Evolutionary conservation across 108 stramenopile genomes (phyloP).

Genomic region (Fistulifera pelliculosa): DNA sequence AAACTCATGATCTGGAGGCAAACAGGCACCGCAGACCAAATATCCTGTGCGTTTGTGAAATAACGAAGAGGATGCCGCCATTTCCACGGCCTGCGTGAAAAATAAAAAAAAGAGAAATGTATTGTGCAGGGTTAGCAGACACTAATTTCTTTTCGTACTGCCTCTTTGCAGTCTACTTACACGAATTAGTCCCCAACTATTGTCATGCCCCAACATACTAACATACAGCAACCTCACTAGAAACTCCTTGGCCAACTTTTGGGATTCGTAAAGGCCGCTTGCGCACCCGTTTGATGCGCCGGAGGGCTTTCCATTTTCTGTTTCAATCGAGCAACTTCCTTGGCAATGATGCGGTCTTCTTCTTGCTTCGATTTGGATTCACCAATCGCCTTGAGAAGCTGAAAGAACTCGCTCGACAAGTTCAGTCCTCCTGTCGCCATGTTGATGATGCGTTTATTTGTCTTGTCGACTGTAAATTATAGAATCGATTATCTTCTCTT

Average conservation of each 20-base stretch:
- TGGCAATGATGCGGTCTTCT: conserved; percentile 96
- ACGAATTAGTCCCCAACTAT: conserved; percentile 90
- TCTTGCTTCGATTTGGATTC: conserved; percentile 99
- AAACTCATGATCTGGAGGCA: conserved; percentile 94
- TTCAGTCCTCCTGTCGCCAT: conserved; percentile 71
- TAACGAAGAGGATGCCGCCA: conserved; percentile 85
- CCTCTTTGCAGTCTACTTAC: too few species aligned
- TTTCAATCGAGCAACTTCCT: conserved; percentile 85
- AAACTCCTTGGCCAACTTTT: conserved; percentile 95
- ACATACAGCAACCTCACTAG: conserved; percentile 95
- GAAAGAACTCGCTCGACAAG: conserved; percentile 96
- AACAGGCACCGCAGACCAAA: conserved; percentile 82
- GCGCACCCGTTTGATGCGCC: conserved; percentile 10
- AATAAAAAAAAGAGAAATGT: too few species aligned
- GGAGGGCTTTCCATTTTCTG: conserved; percentile 65
- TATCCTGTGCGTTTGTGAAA: conserved; percentile 94
- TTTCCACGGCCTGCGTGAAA: conserved; percentile 71
- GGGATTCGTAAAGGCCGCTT: conserved; percentile 33
- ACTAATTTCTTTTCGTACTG: too few species aligned
- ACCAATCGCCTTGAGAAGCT: conserved; percentile 98
- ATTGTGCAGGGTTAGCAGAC: too few species aligned
- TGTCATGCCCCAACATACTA: conserved; percentile 99
- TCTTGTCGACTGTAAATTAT: neutral
- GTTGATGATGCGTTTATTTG: conserved; percentile 10
- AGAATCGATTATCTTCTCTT: too few species aligned